These are phyloP conservation scores for Gleditsia sinensis DNA, from an alignment of 306 rosid species.

Conservation along the genomic window DNA sequence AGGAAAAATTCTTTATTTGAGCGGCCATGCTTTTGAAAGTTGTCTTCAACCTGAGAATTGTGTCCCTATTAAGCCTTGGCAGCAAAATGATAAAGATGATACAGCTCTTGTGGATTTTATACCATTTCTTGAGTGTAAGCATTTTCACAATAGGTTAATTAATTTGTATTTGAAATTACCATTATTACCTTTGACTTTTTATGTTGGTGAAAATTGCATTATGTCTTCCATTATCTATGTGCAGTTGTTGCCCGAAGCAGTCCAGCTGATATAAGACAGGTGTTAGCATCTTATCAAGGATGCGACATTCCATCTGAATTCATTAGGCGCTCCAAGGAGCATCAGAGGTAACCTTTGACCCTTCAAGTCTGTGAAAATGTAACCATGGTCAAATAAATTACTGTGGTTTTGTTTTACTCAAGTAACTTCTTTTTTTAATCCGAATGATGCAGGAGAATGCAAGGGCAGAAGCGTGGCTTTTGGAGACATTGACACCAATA, in stretches of 20 bases:
- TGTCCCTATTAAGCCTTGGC: slow-evolving; percentile 79
- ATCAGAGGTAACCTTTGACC: slow-evolving; percentile 55
- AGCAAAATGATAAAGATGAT: slow-evolving; percentile 71
- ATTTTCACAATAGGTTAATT: slow-evolving; percentile 7
- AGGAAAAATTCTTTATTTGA: slow-evolving; percentile 74
- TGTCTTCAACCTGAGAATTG: slow-evolving; percentile 88
- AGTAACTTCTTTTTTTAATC: background rate
- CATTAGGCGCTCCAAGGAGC: slow-evolving; percentile 82
- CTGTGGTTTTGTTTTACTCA: background rate
- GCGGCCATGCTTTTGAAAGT: slow-evolving; percentile 88
- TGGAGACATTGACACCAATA: slow-evolving; percentile 54
- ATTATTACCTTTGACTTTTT: slow-evolving; percentile 9
- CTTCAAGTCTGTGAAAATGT: background rate
- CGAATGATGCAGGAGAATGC: slow-evolving; percentile 51
- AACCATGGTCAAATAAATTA: background rate
- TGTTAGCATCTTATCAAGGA: slow-evolving; percentile 81
- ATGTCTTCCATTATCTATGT: slow-evolving; percentile 28
- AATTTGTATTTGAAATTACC: slow-evolving; percentile 6
- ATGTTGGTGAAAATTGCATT: slow-evolving; percentile 26
- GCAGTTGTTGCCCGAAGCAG: slow-evolving; percentile 91
- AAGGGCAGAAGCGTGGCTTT: slow-evolving; percentile 66
- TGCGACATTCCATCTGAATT: slow-evolving; percentile 84
- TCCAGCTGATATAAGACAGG: slow-evolving; percentile 90
- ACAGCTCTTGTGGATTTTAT: slow-evolving; percentile 88
- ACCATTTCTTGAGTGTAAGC: slow-evolving; percentile 95